phyloP scores from a whole-genome alignment of 768 basidiomycete genomes.

The Chiua virens region DNA sequence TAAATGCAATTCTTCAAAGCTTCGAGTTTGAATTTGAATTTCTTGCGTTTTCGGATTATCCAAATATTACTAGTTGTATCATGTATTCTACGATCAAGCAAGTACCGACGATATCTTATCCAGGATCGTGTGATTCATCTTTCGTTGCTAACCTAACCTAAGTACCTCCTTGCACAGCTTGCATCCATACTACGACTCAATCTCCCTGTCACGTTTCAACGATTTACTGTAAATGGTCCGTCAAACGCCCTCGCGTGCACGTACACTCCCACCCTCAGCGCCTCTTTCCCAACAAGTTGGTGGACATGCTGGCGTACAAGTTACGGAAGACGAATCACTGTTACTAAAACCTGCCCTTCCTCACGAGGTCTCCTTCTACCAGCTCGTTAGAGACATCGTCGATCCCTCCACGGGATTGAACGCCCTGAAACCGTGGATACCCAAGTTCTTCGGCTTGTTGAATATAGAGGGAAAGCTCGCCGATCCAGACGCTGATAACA shows the following conservation, averaged over 20 bases:
- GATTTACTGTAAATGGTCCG: slow-evolving; percentile 1
- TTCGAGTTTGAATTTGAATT: no score
- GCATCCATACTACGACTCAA: no score
- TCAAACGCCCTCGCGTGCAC: slow-evolving; percentile 9
- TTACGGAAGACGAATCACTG: slow-evolving; percentile 72
- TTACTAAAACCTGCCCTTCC: slow-evolving; percentile 75
- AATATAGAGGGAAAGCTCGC: slow-evolving; percentile 56
- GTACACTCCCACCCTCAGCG: slow-evolving; percentile 21
- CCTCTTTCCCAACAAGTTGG: slow-evolving; percentile 69
- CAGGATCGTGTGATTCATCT: no score
- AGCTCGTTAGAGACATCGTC: slow-evolving; percentile 39
- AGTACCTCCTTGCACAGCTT: no score
- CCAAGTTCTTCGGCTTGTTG: slow-evolving; percentile 79
- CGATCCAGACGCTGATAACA: slow-evolving; percentile 5
- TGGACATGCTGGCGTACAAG: slow-evolving; percentile 74
- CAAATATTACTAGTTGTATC: no score
- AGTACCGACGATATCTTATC: no score
- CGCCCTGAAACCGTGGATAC: slow-evolving; percentile 57
- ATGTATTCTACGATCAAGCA: no score
- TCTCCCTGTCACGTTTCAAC: no score
- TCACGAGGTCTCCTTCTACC: slow-evolving; percentile 73
- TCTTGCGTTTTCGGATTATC: no score
- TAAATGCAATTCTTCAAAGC: no score
- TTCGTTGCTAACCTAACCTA: no score
- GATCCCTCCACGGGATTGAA: slow-evolving; percentile 19